Conservation (phyloP, 2,329 filamentous ascomycete genomes). For the Coniochaeta hoffmannii region DNA sequence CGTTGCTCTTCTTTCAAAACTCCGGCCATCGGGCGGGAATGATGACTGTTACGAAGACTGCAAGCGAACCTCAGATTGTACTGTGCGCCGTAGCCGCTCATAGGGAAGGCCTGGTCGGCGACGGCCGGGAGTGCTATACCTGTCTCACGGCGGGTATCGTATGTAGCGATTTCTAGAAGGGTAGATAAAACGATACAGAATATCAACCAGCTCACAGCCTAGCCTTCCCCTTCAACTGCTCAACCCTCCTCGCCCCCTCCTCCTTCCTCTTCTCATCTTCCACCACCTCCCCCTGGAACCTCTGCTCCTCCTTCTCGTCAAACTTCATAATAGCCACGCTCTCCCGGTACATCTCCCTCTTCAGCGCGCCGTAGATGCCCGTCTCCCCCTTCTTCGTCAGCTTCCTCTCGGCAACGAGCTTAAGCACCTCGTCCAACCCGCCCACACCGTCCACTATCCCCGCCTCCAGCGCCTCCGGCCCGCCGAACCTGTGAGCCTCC, state of each 20-base stretch:
- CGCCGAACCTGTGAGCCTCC: slow-evolving; percentile 64
- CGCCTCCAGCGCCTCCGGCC: slow-evolving; percentile 52
- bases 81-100: not conserved
- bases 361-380: slow-evolving; percentile 63
- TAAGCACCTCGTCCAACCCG: slow-evolving; percentile 54
- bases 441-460: slow-evolving; percentile 65
- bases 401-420: slow-evolving; percentile 50
- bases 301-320: slow-evolving; percentile 40
- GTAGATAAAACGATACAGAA: slow-evolving; percentile 6
- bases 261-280: slow-evolving; percentile 33
- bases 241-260: slow-evolving; percentile 36
- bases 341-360: slow-evolving; percentile 69
- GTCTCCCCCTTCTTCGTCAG: slow-evolving; percentile 55
- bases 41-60: not conserved
- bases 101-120: not conserved
- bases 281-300: slow-evolving; percentile 33
- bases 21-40: not conserved
- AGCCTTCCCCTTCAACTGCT: slow-evolving; percentile 37
- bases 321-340: slow-evolving; percentile 45
- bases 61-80: not conserved
- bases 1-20: not conserved
- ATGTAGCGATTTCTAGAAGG: not conserved
- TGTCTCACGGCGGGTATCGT: not conserved
- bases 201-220: slow-evolving; percentile 24
- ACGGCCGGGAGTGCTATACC: not conserved